Evolutionary conservation across 2,329 filamentous ascomycete species (phyloP), one percentile per base, ranked within the genome.

Genomic region (Graphium sp.): DNA sequence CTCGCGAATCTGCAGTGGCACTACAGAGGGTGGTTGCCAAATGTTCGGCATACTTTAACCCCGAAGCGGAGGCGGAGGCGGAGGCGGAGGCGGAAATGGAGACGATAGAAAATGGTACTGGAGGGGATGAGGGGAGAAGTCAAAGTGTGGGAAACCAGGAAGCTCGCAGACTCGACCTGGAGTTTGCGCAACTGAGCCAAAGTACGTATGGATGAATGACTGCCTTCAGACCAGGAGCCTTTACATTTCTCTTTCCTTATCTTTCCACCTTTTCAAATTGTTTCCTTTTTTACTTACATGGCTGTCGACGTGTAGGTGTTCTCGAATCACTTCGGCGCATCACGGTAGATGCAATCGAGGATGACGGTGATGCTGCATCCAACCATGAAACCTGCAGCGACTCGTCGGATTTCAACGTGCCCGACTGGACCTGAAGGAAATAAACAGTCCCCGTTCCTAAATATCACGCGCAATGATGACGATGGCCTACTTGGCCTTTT

Each of bases 291-390:
- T 22, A 8, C 21, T 14, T 16, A n/a, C n/a, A n/a, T n/a, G n/a
- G n/a, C n/a, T n/a, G n/a, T n/a, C n/a, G n/a, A n/a, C n/a, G 9
- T 13, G 18, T 28, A 60, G 57, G 29, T 22, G 52, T 67, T 4
- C 34, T 62, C 9, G 55, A 58, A 10, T 42, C 52, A n/a, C 56
- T 80, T 40, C 55, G 54, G 21, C 53, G 51, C 26, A 47, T 76
- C n/a, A 53, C 65, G 24, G 56, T 69, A 11, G 66, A 71, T 27
- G 62, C 69, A 34, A 42, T 66, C 31, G 66, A 71, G 35, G 66
- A 71, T 29, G 66, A 71, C 30, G 64, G n/a, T n/a, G n/a, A n/a
- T n/a, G n/a, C n/a, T n/a, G n/a, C n/a, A n/a, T n/a, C n/a, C n/a
- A n/a, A n/a, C n/a, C n/a, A n/a, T n/a, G n/a, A n/a, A n/a, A n/a